Conservation (phyloP, 139 green algal genomes). For the Chlamydomonas sp. region DNA sequence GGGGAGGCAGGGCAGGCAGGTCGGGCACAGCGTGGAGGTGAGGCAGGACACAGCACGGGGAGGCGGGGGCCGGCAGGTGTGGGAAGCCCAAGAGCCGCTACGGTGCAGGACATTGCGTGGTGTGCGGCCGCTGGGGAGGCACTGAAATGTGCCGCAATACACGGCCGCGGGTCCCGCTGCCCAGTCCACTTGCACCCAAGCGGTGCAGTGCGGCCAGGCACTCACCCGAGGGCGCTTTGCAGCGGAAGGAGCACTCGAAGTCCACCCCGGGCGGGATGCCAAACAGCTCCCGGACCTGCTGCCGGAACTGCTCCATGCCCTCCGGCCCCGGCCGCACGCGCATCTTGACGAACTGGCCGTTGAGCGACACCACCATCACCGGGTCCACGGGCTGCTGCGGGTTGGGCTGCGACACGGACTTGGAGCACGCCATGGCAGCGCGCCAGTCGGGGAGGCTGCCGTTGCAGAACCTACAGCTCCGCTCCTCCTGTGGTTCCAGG, state of each 20-base stretch:
- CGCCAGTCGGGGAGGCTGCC: conserved; percentile 54
- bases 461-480: conserved; percentile 57
- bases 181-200: background rate
- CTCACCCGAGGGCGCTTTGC: conserved; percentile 38
- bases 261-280: conserved; percentile 47
- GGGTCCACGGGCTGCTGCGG: conserved; percentile 20
- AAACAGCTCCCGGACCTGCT: conserved; percentile 49
- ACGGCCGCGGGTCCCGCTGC: too few species aligned
- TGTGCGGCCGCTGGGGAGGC: too few species aligned
- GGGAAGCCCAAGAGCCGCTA: too few species aligned
- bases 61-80: too few species aligned
- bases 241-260: conserved; percentile 50
- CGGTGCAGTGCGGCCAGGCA: too few species aligned
- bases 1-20: background rate
- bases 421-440: background rate
- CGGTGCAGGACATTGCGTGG: too few species aligned
- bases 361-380: conserved; percentile 57
- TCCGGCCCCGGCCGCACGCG: conserved; percentile 48
- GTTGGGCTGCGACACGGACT: conserved; percentile 16
- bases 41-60: too few species aligned
- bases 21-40: too few species aligned
- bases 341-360: conserved; percentile 36
- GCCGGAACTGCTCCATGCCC: conserved; percentile 45
- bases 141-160: background rate
- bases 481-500: conserved; percentile 40